phyloP scores from a whole-genome alignment of 805 yeast genomes.

The Nadsonia fulvescens region DNA sequence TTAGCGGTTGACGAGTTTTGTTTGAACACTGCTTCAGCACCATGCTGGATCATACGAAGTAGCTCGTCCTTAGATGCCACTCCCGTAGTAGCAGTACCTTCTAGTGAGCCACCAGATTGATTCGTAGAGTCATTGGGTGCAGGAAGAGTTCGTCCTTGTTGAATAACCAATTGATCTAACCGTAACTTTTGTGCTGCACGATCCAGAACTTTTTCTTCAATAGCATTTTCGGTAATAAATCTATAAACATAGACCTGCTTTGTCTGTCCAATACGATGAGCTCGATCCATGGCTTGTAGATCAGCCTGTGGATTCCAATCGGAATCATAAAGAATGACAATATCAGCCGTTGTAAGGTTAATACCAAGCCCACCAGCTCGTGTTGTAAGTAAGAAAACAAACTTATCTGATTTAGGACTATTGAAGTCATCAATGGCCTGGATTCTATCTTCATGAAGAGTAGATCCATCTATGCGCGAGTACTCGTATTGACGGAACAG shows the following conservation, averaged over 20 bases:
- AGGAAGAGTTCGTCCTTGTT: constrained; percentile 46
- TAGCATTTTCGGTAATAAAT: constrained; percentile 89
- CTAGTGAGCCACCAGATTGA: too few relatives aligned
- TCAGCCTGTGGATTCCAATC: constrained; percentile 99
- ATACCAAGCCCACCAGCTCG: constrained; percentile 96
- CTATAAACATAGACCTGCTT: constrained; percentile 86
- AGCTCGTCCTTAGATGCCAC: constrained; percentile 54
- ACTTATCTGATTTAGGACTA: constrained; percentile 60
- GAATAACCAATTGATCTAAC: constrained; percentile 86
- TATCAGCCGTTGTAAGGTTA: constrained; percentile 79
- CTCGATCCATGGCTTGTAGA: constrained; percentile 94
- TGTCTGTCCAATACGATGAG: constrained; percentile 92
- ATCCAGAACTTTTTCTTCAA: constrained; percentile 89
- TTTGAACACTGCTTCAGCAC: constrained; percentile 78
- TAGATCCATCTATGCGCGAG: constrained; percentile 87
- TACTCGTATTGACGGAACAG: constrained; percentile 67
- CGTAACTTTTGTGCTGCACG: constrained; percentile 89
- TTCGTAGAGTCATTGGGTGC: constrained; percentile 13
- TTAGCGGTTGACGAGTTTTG: constrained; percentile 18
- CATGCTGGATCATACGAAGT: constrained; percentile 89
- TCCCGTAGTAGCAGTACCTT: constrained; percentile 21
- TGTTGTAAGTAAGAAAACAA: constrained; percentile 71
- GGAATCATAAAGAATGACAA: constrained; percentile 74
- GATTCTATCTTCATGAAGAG: constrained; percentile 83
- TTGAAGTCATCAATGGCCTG: constrained; percentile 86